phyloP scores from a whole-genome alignment of 106 monocot genomes.

The Allium sativum region DNA sequence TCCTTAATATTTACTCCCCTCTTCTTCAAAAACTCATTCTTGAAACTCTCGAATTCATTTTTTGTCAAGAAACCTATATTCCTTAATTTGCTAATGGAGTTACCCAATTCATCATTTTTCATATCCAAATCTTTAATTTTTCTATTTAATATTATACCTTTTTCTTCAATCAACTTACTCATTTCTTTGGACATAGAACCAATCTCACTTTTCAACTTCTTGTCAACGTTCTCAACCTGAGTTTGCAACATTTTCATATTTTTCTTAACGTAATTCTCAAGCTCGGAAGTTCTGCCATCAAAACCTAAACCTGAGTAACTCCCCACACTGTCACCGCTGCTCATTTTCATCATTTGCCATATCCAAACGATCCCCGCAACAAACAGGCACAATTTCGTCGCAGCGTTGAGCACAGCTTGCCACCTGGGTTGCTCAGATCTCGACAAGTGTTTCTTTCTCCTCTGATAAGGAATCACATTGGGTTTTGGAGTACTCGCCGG shows the following conservation, averaged over 20 bases:
- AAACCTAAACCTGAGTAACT: not conserved
- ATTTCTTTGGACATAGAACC: not conserved
- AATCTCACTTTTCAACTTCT: slow-evolving; percentile 14
- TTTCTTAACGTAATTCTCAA: slow-evolving; percentile 11
- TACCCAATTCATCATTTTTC: slow-evolving; percentile 21
- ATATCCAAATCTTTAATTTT: slow-evolving; percentile 22
- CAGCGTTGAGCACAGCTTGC: slow-evolving; percentile 40
- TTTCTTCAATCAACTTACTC: slow-evolving; percentile 9
- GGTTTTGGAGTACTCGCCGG: not conserved
- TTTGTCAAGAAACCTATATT: slow-evolving; percentile 28
- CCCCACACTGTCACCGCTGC: not conserved
- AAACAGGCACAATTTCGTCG: slow-evolving; percentile 49
- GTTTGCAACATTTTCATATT: slow-evolving; percentile 11
- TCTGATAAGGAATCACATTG: not conserved
- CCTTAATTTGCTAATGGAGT: slow-evolving; percentile 22
- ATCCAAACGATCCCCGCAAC: slow-evolving; percentile 41
- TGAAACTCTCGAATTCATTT: slow-evolving; percentile 24
- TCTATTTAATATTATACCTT: slow-evolving; percentile 10
- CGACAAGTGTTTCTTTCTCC: slow-evolving; percentile 1
- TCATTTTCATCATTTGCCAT: slow-evolving; percentile 49
- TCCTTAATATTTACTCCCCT: not conserved
- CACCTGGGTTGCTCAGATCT: slow-evolving; percentile 39
- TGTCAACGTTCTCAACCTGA: slow-evolving; percentile 16
- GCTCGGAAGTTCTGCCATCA: not conserved
- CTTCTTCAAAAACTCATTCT: slow-evolving; percentile 20